These are phyloP conservation scores for Alternaria hordeiaustralica DNA, from an alignment of 2,329 filamentous ascomycete genomes.

Conservation along the genomic window DNA sequence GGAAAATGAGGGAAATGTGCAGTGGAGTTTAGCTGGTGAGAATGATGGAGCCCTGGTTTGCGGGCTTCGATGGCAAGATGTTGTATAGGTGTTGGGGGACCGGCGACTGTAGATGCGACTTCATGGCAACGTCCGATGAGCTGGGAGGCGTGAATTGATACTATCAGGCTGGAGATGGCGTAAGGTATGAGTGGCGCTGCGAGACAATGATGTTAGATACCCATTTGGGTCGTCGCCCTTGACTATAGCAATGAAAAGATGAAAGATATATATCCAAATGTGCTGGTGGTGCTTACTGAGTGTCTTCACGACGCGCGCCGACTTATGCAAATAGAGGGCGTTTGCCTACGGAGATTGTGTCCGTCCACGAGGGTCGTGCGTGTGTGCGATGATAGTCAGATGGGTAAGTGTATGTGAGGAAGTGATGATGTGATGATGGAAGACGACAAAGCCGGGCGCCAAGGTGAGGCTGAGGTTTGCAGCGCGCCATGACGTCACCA, in stretches of 20 bases:
- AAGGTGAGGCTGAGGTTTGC: background rate
- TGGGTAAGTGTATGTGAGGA: fast-evolving
- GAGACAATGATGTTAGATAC: no score
- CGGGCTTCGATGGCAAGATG: no score
- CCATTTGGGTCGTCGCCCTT: no score
- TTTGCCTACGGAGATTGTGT: background rate
- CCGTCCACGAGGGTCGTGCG: background rate
- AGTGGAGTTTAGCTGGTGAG: no score
- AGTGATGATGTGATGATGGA: background rate
- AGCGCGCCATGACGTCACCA: background rate
- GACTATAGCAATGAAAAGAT: background rate
- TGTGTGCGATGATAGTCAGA: background rate
- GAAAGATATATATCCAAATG: background rate
- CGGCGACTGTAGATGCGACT: no score
- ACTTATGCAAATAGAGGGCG: background rate
- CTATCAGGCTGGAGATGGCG: no score
- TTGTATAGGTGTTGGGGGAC: no score
- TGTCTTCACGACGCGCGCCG: background rate
- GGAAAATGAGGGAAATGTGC: no score
- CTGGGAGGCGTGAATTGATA: no score
- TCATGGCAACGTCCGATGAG: no score
- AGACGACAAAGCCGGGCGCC: background rate
- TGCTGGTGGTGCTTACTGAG: background rate
- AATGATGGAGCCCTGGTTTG: no score
- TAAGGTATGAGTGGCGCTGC: fast-evolving